phyloP scores from a whole-genome alignment of 352 stramenopile genomes.

The Globisporangium irregulare region DNA sequence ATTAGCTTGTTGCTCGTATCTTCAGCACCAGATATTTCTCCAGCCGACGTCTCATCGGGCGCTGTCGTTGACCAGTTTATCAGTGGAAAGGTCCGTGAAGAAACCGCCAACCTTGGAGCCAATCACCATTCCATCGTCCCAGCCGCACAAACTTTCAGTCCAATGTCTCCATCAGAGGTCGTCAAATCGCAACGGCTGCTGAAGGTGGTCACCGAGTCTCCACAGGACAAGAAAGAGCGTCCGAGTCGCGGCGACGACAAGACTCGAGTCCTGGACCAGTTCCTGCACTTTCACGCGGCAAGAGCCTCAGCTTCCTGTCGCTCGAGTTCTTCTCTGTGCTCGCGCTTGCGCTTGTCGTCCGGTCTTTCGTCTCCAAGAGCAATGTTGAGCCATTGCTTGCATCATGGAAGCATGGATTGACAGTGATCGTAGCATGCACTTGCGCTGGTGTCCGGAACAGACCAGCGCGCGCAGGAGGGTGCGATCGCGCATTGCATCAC shows the following conservation, averaged over 20 bases:
- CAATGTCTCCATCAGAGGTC: no score
- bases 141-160: no score
- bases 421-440: not conserved
- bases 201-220: slow-evolving; percentile 12
- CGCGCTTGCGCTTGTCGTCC: slow-evolving; percentile 6
- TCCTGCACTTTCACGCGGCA: slow-evolving; percentile 10
- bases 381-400: slow-evolving; percentile 7
- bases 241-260: slow-evolving; percentile 9
- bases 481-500: not conserved
- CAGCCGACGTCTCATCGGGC: not conserved
- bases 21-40: not conserved
- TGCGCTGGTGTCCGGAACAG: slow-evolving; percentile 1
- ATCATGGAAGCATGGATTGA: not conserved
- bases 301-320: slow-evolving; percentile 13
- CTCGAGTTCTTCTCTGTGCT: slow-evolving; percentile 19
- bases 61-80: no score
- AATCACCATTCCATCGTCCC: no score
- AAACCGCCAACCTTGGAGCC: no score
- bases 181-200: slow-evolving; percentile 3
- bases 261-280: not conserved
- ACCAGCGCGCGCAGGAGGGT: slow-evolving; percentile 1
- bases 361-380: not conserved
- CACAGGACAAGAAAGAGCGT: slow-evolving; percentile 7
- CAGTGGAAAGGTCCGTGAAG: no score
- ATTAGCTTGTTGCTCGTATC: not conserved